Evolutionary conservation across 225 moss, liverwort and hornwort genomes (phyloP), one percentile per base, ranked within the genome.

Genomic region (Ulota crispa): DNA sequence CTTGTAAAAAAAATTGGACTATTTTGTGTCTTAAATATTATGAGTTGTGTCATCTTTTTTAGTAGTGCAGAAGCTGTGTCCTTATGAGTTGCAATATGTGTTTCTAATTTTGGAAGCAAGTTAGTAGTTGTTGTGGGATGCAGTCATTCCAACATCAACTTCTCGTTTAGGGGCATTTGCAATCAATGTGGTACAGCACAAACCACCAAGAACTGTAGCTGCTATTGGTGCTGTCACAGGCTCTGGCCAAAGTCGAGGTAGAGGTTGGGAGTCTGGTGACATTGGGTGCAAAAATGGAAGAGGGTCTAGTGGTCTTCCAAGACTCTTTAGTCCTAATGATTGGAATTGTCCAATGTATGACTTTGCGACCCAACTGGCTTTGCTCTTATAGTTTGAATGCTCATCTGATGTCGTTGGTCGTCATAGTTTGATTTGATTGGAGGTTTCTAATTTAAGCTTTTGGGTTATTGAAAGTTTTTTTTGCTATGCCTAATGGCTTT

Each of bases 331-430:
- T 23, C 96, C 96, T 0, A 96, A 94, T 85, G 96, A 96, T 56
- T 96, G 96, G 96, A 96, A 93, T 73, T 96, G 96, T 83, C 93
- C 96, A 13, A 96, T 96, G 96, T 94, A 85, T 81, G 85, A 50
- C 10, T 60, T 69, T 53, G 18, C 34, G 54, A 39, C 50, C 5
- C 37, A 20, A 18, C 24, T 26, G 20, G 54, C 76, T 36, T 13
- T 12, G 42, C 11, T 42, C 11, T 42, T 42, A 12, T 42, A 10
- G 11, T 42, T 42, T 42, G 39, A 42, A 42, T 42, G 42, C 42
- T 12, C 42, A 42, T 42, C 42, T 42, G 42, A 42, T 42, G 42
- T 2, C 11, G 42, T 42, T 42, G 42, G 42, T 42, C 11, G 42
- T 42, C 42, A 42, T 42, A 11, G 42, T 42, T 42, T 11, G 11